Evolutionary conservation across 805 yeast genomes (phyloP).

Genomic region (Ogataea paraovalis): DNA sequence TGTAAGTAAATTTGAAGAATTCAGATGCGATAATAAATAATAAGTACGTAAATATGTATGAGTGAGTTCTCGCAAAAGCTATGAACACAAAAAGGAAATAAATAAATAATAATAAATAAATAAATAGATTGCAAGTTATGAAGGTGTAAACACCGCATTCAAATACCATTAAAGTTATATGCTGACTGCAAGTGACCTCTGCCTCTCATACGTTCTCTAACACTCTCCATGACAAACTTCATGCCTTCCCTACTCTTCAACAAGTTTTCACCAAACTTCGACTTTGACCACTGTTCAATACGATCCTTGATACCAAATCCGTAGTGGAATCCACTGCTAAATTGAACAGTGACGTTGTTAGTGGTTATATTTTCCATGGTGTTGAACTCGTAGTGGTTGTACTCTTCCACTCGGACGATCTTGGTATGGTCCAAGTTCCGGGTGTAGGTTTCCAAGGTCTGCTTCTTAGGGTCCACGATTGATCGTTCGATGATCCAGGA

Average conservation of each 20-base stretch:
- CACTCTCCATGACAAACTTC: constrained; percentile 64
- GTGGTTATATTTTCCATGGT: constrained; percentile 33
- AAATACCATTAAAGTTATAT: not conserved
- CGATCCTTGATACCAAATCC: constrained; percentile 59
- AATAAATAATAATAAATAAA: not conserved
- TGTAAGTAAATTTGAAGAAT: not conserved
- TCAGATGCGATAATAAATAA: no score
- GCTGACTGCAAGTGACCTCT: not conserved
- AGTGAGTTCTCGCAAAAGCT: not conserved
- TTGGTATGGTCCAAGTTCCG: constrained; percentile 81
- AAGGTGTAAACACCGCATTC: not conserved
- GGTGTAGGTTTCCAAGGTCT: constrained; percentile 63
- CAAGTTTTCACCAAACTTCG: constrained; percentile 64
- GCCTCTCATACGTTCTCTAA: constrained; percentile 19
- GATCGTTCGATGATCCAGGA: constrained; percentile 82
- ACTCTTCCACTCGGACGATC: constrained; percentile 77
- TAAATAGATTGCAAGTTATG: not conserved
- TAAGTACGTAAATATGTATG: not conserved
- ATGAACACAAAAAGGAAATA: not conserved
- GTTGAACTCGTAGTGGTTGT: constrained; percentile 48
- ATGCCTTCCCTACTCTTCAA: constrained; percentile 67
- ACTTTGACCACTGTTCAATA: constrained; percentile 80
- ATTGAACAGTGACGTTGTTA: constrained; percentile 52
- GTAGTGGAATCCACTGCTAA: constrained; percentile 60
- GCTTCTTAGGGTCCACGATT: constrained; percentile 57